Evolutionary conservation across 257 asterid genomes (phyloP), one percentile per base, ranked within the genome.

Genomic region (Prunella vulgaris): DNA sequence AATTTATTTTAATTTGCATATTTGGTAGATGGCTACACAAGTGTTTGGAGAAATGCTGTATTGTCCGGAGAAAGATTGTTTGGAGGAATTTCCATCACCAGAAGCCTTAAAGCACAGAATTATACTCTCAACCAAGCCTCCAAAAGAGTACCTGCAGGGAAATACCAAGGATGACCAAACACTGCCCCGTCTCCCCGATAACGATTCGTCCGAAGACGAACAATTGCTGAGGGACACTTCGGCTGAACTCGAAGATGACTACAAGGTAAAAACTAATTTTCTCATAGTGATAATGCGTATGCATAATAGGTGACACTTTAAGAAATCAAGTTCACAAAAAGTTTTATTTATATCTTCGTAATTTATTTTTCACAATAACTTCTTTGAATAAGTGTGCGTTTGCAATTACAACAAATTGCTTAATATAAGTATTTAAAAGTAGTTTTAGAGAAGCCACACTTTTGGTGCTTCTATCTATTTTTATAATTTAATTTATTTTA

Each of bases 61-160:
- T 66, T 79, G 66, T 68, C 99, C 96, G 0, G 83, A 88, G 59
- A 77, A 87, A 0, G 94, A 78, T 35, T 24, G 63, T 77, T 78
- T 86, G 81, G 90, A 79, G 67, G 92, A 87, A 46, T 93, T 88
- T 52, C 99, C 96, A 63, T 90, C 99, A 7, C 96, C 97, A 0
- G 90, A 93, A 75, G 79, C 70, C 57, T 77, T 93, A 60, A 88
- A 87, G 79, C 81, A 87, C 64, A 85, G 75, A 46, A 83, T 93
- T 25, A 80, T 93, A 68, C 91, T 93, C n/a, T 93, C 97, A 1
- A 93, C 99, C 0, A 90, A 93, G 72, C 96, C 97, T 10, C 99
- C 97, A 1, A 93, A 87, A 79, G 97, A 90, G 71, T 90, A 93
- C 79, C 85, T 86, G 6, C 48, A 40, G 4, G 38, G 38, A 33